Evolutionary conservation across 495 filamentous ascomycete species (phyloP).

Genomic region (Xanthoparmelia taractica): DNA sequence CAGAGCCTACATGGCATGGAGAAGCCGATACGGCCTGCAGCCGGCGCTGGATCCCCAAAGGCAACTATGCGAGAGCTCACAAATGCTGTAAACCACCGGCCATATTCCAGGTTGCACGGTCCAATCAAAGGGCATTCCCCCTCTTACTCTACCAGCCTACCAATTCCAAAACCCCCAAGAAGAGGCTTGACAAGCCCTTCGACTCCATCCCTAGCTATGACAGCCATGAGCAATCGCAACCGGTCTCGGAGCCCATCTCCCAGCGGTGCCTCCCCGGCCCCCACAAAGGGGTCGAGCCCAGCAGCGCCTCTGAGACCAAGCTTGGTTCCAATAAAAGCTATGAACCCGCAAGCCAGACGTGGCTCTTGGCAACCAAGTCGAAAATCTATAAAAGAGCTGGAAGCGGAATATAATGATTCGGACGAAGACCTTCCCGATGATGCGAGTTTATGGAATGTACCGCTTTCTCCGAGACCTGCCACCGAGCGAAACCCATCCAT

Average conservation of each 20-base stretch:
- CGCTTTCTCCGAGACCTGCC: conserved; percentile 77
- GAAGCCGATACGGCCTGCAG: conserved; percentile 20
- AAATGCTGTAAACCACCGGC: conserved; percentile 24
- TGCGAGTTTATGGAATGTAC: conserved; percentile 85
- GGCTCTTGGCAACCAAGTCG: conserved; percentile 63
- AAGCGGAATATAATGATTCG: conserved; percentile 78
- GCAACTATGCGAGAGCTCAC: conserved; percentile 32
- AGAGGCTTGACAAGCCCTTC: conserved; percentile 39
- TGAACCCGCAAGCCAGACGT: conserved; percentile 17
- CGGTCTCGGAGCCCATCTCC: conserved; percentile 37
- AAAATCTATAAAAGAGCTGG: conserved; percentile 71
- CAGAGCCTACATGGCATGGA: conserved; percentile 25
- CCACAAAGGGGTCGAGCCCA: conserved; percentile 8
- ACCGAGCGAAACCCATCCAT: conserved; percentile 46
- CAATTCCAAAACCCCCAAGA: conserved; percentile 25
- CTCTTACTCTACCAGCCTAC: conserved; percentile 29
- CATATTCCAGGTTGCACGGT: conserved; percentile 34
- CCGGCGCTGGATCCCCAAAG: conserved; percentile 7
- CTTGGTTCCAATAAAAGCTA: conserved; percentile 10
- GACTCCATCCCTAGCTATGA: conserved; percentile 33
- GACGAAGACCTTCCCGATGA: conserved; percentile 93
- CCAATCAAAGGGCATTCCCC: conserved; percentile 30
- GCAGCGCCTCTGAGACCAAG: conserved; percentile 11
- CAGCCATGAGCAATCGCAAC: conserved; percentile 26
- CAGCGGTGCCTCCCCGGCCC: conserved; percentile 9